These are phyloP conservation scores for Acorus calamus DNA, from an alignment of 106 monocot genomes.

Conservation along the genomic window DNA sequence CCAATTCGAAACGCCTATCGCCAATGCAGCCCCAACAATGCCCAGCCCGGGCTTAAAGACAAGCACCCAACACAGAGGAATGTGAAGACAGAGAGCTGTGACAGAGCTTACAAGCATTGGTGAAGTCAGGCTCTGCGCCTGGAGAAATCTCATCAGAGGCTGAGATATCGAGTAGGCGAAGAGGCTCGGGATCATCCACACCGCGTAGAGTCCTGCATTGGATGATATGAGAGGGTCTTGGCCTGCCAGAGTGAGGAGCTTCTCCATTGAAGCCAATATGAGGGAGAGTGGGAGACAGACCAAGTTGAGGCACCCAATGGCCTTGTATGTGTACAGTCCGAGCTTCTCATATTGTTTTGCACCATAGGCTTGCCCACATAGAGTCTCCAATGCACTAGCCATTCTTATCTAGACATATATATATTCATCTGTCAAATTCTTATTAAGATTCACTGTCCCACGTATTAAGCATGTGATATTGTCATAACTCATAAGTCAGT, in stretches of 20 bases:
- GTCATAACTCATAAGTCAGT: neutral
- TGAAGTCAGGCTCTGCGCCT: slow-evolving; percentile 26
- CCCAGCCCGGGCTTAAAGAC: slow-evolving; percentile 56
- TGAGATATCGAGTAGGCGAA: slow-evolving; percentile 16
- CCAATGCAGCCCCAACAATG: slow-evolving; percentile 59
- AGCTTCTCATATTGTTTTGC: slow-evolving; percentile 45
- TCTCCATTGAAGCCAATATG: slow-evolving; percentile 23
- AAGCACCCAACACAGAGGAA: slow-evolving; percentile 60
- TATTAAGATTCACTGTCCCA: neutral
- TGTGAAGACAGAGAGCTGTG: slow-evolving; percentile 19
- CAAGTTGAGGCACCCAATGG: slow-evolving; percentile 26
- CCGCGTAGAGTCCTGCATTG: slow-evolving; percentile 18
- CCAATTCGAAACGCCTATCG: slow-evolving; percentile 64
- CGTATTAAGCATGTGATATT: neutral
- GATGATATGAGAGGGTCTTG: slow-evolving; percentile 23
- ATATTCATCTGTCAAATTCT: neutral
- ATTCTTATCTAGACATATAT: slow-evolving; percentile 28
- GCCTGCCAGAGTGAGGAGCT: slow-evolving; percentile 14
- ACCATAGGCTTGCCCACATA: slow-evolving; percentile 58
- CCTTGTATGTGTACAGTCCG: slow-evolving; percentile 30
- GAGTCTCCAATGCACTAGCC: slow-evolving; percentile 41
- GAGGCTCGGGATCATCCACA: slow-evolving; percentile 28
- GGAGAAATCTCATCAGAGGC: slow-evolving; percentile 33
- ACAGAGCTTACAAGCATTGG: slow-evolving; percentile 20
- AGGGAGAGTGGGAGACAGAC: slow-evolving; percentile 43